Conservation (phyloP, 495 filamentous ascomycete species). For the Collariella sp. region DNA sequence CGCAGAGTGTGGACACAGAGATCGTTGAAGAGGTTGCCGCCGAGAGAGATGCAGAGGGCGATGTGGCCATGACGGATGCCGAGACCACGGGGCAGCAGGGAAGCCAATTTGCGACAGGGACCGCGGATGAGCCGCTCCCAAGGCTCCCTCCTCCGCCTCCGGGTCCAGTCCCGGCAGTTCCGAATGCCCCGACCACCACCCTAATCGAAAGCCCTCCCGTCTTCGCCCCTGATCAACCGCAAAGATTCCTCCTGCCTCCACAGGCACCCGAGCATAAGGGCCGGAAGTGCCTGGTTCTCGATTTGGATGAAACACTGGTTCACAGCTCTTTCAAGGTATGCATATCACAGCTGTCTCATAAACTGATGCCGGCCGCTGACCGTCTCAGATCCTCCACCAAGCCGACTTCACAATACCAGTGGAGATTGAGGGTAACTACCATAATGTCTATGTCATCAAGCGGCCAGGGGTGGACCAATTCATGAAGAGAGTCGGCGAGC, state of each 20-base stretch:
- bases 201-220: constrained; percentile 24
- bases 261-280: constrained; percentile 67
- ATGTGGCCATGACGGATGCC: constrained; percentile 56
- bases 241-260: constrained; percentile 73
- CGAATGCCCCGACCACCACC: constrained; percentile 20
- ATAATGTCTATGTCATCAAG: constrained; percentile 99
- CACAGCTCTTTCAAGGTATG: constrained; percentile 98
- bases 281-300: constrained; percentile 89
- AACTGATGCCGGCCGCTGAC: constrained; percentile 5
- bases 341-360: background rate
- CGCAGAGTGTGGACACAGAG: constrained; percentile 14
- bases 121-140: constrained; percentile 30
- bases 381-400: constrained; percentile 79
- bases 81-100: constrained; percentile 21
- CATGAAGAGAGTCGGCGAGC: constrained; percentile 95
- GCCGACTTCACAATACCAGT: constrained; percentile 99
- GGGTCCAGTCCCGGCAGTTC: constrained; percentile 33
- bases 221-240: constrained; percentile 33
- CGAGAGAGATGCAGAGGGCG: constrained; percentile 45
- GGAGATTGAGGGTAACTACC: constrained; percentile 96
- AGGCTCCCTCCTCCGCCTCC: constrained; percentile 55
- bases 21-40: constrained; percentile 21
- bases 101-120: constrained; percentile 12
- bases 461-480: constrained; percentile 94
- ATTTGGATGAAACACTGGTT: constrained; percentile 96